Percentiles rank a stretch among this genome's conserved stretches.
These are phyloP conservation scores for Poa annua DNA, from an alignment of 176 grass and related monocot genomes.

Conservation along the genomic window DNA sequence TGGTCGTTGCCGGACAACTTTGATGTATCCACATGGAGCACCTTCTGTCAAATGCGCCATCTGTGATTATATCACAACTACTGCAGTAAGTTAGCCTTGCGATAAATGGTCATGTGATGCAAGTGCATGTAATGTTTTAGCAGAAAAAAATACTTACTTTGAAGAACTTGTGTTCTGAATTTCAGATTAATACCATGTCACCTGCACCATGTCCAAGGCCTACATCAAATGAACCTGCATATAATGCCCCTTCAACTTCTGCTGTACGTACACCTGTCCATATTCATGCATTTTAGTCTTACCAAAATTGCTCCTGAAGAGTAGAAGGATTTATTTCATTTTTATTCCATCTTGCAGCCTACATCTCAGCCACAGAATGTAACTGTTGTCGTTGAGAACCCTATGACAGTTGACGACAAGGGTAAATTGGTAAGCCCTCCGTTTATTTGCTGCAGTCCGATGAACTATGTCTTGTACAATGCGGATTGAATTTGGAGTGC, in stretches of 20 bases:
- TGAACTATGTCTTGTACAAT: neutral
- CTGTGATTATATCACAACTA: slow-evolving; percentile 81
- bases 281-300: slow-evolving; percentile 7
- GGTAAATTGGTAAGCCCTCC: slow-evolving; percentile 78
- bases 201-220: slow-evolving; percentile 34
- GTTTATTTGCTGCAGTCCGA: slow-evolving; percentile 16
- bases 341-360: slow-evolving; percentile 49
- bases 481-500: neutral
- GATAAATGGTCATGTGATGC: slow-evolving; percentile 26
- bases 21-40: slow-evolving; percentile 93
- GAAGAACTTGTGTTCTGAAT: slow-evolving; percentile 39
- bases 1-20: slow-evolving; percentile 64
- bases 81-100: slow-evolving; percentile 49
- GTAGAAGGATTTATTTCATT: slow-evolving; percentile 39
- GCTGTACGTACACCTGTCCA: slow-evolving; percentile 52
- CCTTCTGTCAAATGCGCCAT: slow-evolving; percentile 91
- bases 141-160: slow-evolving; percentile 27
- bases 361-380: slow-evolving; percentile 66
- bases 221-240: slow-evolving; percentile 49
- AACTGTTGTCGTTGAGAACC: slow-evolving; percentile 96
- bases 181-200: slow-evolving; percentile 53
- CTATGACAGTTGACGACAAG: slow-evolving; percentile 84
- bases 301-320: slow-evolving; percentile 8
- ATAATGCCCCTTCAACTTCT: slow-evolving; percentile 60
- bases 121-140: neutral